Percentiles rank a stretch among this genome's conserved stretches.
phyloP scores from a whole-genome alignment of 2,329 filamentous ascomycete genomes.

The Epichloe glyceriae region DNA sequence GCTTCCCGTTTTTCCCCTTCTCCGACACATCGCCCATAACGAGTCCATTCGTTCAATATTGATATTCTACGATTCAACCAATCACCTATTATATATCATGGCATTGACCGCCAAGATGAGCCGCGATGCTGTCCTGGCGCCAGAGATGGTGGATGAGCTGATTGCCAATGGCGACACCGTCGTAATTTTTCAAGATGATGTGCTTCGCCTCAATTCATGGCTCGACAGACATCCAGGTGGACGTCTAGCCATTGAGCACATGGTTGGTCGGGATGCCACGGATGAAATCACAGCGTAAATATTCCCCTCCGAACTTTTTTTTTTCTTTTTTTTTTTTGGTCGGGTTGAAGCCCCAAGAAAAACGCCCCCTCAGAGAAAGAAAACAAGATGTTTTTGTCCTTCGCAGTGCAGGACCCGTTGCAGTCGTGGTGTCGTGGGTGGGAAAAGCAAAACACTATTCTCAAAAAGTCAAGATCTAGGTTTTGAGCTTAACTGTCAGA shows the following conservation, averaged over 20 bases:
- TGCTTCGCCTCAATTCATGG: slow-evolving; percentile 45
- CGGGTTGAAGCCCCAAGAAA: neutral
- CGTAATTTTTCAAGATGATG: slow-evolving; percentile 41
- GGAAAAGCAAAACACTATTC: neutral
- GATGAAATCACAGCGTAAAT: slow-evolving; percentile 23
- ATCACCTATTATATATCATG: neutral
- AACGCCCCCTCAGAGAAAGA: neutral
- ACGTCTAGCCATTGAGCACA: slow-evolving; percentile 44
- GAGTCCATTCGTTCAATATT: neutral
- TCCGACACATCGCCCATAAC: neutral
- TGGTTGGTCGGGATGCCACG: slow-evolving; percentile 25
- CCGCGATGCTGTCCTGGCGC: slow-evolving; percentile 30
- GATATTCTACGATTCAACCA: neutral
- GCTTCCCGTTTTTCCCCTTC: no score
- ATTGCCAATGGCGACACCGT: slow-evolving; percentile 43
- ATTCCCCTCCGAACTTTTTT: neutral
- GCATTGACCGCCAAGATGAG: slow-evolving; percentile 15
- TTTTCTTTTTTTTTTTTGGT: neutral
- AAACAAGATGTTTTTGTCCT: neutral
- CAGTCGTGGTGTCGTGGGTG: neutral
- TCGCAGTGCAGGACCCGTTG: neutral
- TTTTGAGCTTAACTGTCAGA: neutral
- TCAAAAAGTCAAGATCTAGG: neutral
- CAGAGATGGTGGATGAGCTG: slow-evolving; percentile 33
- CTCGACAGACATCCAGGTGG: slow-evolving; percentile 47